Conservation (phyloP, 1,139 yeast genomes). For the Diutina sp. region DNA sequence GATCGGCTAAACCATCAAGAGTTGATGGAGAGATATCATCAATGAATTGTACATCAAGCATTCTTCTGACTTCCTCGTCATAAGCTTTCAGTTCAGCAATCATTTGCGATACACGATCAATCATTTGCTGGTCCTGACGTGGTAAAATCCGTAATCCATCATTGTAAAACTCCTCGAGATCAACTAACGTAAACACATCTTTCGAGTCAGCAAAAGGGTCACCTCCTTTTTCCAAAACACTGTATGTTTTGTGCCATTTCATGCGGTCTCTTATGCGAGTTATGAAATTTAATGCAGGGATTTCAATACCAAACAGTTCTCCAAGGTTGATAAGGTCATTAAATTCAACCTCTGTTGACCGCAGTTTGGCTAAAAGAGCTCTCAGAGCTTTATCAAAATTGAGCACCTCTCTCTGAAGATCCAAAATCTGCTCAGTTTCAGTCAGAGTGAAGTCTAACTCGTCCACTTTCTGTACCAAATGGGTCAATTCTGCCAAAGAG, state of each 20-base stretch:
- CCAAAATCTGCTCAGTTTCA: conserved; percentile 49
- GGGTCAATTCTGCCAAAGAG: conserved; percentile 11
- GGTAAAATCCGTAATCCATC: conserved; percentile 28
- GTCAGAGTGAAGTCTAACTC: conserved; percentile 36
- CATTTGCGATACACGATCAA: conserved; percentile 14
- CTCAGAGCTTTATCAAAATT: conserved; percentile 41
- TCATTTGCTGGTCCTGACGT: conserved; percentile 11
- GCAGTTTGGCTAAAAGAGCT: conserved; percentile 16
- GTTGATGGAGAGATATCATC: conserved; percentile 13
- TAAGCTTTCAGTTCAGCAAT: conserved; percentile 17
- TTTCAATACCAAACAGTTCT: conserved; percentile 41
- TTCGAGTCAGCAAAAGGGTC: conserved; percentile 22
- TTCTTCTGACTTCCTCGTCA: conserved; percentile 15
- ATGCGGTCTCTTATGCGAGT: conserved; percentile 34
- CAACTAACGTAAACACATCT: conserved; percentile 23
- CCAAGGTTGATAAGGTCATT: conserved; percentile 41
- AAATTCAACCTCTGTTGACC: conserved; percentile 21
- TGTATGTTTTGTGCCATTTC: conserved; percentile 33
- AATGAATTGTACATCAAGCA: conserved; percentile 12
- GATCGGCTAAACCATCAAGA: conserved; percentile 10
- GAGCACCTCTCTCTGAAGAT: conserved; percentile 39
- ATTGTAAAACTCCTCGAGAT: conserved; percentile 22
- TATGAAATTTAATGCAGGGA: conserved; percentile 38
- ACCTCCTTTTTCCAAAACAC: conserved; percentile 23
- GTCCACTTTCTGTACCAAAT: conserved; percentile 23